Percentiles rank a stretch among this genome's conserved stretches.
Evolutionary conservation across 2,329 filamentous ascomycete species (phyloP).

Genomic region (Talaromyces sp.): DNA sequence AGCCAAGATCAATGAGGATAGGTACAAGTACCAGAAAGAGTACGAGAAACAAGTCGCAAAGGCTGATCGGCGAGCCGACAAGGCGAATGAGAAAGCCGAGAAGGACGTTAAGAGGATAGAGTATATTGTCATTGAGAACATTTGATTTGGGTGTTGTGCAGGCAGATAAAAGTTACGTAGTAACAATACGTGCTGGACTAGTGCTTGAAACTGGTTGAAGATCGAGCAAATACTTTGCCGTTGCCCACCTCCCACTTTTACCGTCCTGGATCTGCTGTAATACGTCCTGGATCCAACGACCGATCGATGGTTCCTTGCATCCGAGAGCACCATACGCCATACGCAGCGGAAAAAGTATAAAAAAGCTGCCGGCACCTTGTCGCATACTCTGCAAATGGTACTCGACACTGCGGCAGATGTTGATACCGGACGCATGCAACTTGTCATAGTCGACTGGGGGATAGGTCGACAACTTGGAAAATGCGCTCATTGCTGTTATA

Average conservation of each 20-base stretch:
- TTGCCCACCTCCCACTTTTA: constrained; percentile 12
- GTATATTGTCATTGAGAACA: constrained; percentile 14
- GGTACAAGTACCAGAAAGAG: not conserved
- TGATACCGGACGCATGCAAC: not conserved
- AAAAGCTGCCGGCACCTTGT: constrained; percentile 14
- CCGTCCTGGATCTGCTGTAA: constrained; percentile 9
- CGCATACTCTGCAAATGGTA: constrained; percentile 17
- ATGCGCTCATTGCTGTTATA: not conserved
- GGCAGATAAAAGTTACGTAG: not conserved
- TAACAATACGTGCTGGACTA: not conserved
- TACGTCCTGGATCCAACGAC: constrained; percentile 7
- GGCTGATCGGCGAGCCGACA: not conserved
- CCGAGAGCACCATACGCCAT: constrained; percentile 13
- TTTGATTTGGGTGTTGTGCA: not conserved
- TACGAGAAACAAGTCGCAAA: not conserved
- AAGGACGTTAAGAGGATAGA: constrained; percentile 10
- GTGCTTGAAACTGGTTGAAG: not conserved
- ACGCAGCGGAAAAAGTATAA: constrained; percentile 9
- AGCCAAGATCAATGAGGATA: not conserved
- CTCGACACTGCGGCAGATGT: constrained; percentile 13
- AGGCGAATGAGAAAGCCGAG: not conserved
- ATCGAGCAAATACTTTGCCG: constrained; percentile 12
- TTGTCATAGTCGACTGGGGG: not conserved
- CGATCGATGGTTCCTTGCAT: not conserved
- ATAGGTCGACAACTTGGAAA: not conserved